Conservation (phyloP, 2,329 filamentous ascomycete genomes). For the Basipetospora chlamydospora region DNA sequence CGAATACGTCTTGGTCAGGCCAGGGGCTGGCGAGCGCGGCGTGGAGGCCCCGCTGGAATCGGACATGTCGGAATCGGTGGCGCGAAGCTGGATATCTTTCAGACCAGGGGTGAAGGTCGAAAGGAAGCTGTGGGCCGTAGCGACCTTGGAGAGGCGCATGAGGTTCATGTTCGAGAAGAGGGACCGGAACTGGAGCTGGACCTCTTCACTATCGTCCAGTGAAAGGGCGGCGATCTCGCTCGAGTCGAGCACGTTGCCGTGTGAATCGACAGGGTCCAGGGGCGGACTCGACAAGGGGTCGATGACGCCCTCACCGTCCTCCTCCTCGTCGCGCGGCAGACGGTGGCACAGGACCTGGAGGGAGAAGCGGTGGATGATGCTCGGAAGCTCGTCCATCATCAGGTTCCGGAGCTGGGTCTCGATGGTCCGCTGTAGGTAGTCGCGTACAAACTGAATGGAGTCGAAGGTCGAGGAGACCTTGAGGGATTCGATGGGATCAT, state of each 20-base stretch:
- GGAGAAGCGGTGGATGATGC: conserved; percentile 88
- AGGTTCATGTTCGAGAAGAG: conserved; percentile 94
- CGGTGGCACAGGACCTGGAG: conserved; percentile 84
- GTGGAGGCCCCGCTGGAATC: conserved; percentile 30
- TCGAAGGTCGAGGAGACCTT: conserved; percentile 99
- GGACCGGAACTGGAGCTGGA: conserved; percentile 41
- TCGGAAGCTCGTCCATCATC: conserved; percentile 96
- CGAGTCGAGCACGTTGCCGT: conserved; percentile 62
- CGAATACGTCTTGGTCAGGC: conserved; percentile 49
- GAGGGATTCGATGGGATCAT: conserved; percentile 92
- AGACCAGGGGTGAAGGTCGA: conserved; percentile 89
- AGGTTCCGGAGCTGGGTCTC: conserved; percentile 82
- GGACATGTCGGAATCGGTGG: conserved; percentile 63
- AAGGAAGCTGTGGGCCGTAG: conserved; percentile 76
- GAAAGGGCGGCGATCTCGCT: conserved; percentile 63
- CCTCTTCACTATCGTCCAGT: conserved; percentile 60
- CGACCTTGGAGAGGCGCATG: conserved; percentile 65
- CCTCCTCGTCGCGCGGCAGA: conserved; percentile 46
- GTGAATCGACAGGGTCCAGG: conserved; percentile 66
- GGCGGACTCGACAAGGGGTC: conserved; percentile 75
- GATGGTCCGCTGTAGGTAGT: conserved; percentile 92
- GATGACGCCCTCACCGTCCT: conserved; percentile 43
- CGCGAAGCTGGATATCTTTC: conserved; percentile 76
- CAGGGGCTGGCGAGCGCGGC: conserved; percentile 20
- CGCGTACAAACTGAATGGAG: conserved; percentile 93